phyloP scores from a whole-genome alignment of 768 basidiomycete species.

The Pleurotus sapidus region DNA sequence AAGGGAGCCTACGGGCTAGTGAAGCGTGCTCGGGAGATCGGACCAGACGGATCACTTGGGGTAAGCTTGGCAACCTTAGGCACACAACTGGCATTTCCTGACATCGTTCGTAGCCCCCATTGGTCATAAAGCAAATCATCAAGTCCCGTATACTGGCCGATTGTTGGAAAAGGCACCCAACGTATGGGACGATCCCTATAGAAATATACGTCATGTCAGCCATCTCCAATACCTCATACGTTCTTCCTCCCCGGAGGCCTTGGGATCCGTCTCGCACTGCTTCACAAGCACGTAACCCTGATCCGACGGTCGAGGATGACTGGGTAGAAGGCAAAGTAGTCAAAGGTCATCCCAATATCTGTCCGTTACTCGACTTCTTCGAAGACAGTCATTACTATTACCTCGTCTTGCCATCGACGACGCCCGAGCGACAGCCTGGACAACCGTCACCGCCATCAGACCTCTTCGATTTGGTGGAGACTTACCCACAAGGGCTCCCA shows the following conservation, averaged over 20 bases:
- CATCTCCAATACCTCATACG: conserved; percentile 77
- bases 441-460: conserved; percentile 66
- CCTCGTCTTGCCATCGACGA: conserved; percentile 79
- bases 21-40: conserved; percentile 81
- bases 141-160: conserved; percentile 98
- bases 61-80: conserved; percentile 45
- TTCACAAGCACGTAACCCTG: conserved; percentile 10
- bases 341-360: conserved; percentile 94
- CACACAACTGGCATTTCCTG: conserved; percentile 4
- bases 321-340: conserved; percentile 73
- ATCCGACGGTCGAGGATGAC: conserved; percentile 25
- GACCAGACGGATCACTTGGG: conserved; percentile 73
- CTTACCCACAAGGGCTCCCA: conserved; percentile 81
- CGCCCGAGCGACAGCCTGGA: conserved; percentile 52
- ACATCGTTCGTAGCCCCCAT: conserved; percentile 56
- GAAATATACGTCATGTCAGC: conserved; percentile 95
- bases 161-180: conserved; percentile 98
- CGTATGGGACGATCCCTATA: conserved; percentile 95
- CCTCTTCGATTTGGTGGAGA: conserved; percentile 94
- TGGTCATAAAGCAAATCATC: conserved; percentile 98
- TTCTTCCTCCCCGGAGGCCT: conserved; percentile 73
- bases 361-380: conserved; percentile 93
- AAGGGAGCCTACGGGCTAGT: conserved; percentile 95
- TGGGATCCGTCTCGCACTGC: conserved; percentile 73
- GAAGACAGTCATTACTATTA: conserved; percentile 97